Percentiles rank a stretch among this genome's conserved stretches.
Evolutionary conservation across 495 filamentous ascomycete species (phyloP).

Genomic region (Chaetomium tenue): DNA sequence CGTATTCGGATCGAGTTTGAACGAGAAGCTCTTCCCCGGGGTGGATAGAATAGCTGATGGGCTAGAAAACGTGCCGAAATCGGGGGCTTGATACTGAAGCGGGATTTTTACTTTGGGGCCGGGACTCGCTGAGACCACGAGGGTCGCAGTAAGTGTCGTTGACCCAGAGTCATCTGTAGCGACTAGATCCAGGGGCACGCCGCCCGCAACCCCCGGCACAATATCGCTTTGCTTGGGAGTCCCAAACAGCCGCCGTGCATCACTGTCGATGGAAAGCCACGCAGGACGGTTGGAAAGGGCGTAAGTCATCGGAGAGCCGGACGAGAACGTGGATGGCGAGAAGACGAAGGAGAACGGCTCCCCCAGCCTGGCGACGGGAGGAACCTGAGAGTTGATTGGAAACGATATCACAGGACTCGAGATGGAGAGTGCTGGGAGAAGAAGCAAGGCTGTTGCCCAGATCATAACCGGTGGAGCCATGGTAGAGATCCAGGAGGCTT

Average conservation of each 20-base stretch:
- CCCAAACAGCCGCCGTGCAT: conserved; percentile 60
- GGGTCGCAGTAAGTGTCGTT: conserved; percentile 56
- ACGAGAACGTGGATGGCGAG: conserved; percentile 64
- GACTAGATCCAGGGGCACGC: conserved; percentile 54
- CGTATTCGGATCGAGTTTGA: conserved; percentile 40
- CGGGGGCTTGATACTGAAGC: conserved; percentile 38
- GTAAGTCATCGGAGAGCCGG: conserved; percentile 56
- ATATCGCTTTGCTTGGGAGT: conserved; percentile 58
- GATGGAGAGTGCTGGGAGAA: conserved; percentile 28
- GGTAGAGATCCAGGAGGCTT: conserved; percentile 9
- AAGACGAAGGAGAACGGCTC: conserved; percentile 66
- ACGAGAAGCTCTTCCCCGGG: conserved; percentile 41
- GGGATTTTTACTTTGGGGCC: conserved; percentile 39
- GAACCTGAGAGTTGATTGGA: conserved; percentile 74
- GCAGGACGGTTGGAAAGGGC: conserved; percentile 58
- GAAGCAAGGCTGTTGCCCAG: conserved; percentile 22
- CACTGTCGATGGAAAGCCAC: conserved; percentile 69
- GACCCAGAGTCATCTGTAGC: conserved; percentile 61
- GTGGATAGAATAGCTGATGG: conserved; percentile 41
- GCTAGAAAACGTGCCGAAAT: conserved; percentile 44
- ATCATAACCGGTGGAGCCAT: conserved; percentile 24
- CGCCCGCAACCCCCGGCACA: conserved; percentile 47
- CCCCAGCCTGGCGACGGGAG: conserved; percentile 66
- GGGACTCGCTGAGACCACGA: conserved; percentile 58
- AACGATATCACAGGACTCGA: conserved; percentile 57